These are phyloP conservation scores for Stropharia rugosoannulata DNA, from an alignment of 768 basidiomycete genomes.

Conservation along the genomic window DNA sequence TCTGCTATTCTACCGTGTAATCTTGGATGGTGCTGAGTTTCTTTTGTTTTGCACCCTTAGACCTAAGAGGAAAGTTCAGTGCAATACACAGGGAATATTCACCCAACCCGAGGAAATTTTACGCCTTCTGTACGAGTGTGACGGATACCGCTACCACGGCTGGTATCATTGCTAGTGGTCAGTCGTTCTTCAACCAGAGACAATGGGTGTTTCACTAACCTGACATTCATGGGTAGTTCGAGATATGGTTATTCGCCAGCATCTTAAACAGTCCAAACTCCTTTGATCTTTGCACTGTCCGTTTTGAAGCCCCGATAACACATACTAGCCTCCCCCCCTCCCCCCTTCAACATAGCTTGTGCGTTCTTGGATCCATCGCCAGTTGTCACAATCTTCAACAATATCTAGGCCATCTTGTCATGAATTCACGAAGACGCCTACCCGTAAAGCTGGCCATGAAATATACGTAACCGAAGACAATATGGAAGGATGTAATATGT, in stretches of 20 bases:
- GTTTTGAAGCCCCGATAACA: background rate
- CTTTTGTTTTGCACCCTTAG: slow-evolving; percentile 27
- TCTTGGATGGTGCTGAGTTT: background rate
- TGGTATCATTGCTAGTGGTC: slow-evolving; percentile 77
- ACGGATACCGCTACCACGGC: slow-evolving; percentile 74
- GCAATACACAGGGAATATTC: slow-evolving; percentile 79
- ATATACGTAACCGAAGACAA: background rate
- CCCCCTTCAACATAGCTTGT: background rate
- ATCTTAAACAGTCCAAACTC: slow-evolving; percentile 71
- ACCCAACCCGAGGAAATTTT: slow-evolving; percentile 72
- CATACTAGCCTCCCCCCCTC: slow-evolving; percentile 2
- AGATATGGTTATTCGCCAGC: slow-evolving; percentile 81
- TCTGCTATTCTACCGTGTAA: background rate
- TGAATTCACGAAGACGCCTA: slow-evolving; percentile 2
- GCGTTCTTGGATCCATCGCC: background rate
- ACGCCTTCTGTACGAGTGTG: slow-evolving; percentile 76
- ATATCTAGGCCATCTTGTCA: background rate
- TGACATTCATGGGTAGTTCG: slow-evolving; percentile 45
- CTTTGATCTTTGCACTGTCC: slow-evolving; percentile 34
- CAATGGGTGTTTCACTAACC: slow-evolving; percentile 23
- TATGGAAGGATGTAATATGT: background rate
- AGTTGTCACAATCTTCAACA: slow-evolving; percentile 8
- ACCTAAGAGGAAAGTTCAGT: slow-evolving; percentile 68
- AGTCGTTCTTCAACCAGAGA: slow-evolving; percentile 21
- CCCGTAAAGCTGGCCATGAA: background rate